Base-by-base conservation (phyloP, 495 filamentous ascomycete species). In the Penicillium riverlandense region DNA sequence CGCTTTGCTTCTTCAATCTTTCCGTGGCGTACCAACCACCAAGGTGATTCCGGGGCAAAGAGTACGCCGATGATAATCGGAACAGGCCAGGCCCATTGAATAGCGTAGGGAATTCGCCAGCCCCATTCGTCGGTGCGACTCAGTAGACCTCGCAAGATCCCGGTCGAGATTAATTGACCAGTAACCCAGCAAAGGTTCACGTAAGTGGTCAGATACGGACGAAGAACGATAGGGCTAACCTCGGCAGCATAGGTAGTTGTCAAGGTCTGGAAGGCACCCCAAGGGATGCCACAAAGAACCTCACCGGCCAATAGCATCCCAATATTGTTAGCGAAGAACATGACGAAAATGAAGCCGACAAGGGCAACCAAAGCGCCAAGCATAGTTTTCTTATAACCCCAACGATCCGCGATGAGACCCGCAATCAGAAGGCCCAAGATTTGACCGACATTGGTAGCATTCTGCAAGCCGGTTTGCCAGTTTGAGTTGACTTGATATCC, bases 391-490 rank as follows among this genome's bases (percentile, higher is more conserved):
- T 6, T 22, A 6, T 22, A 22, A 0, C 22, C 22, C 22, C 22
- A 22, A 4, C 73, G 67, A 49, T 88, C 84, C 12, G 82, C 84
- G 22, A 83, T 73, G 59, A 65, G 81, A 39, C 84, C 84, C 49
- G 85, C 86, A 58, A 85, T 73, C 41, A 84, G 58, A 4, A 88
- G 69, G 43, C 84, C 84, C 42, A 86, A 76, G 35, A 86, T 78
- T 61, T 86, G 82, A 11, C 84, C 83, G 43, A 74, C 65, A 22
- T 63, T 59, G 8, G 64, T 70, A 40, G 68, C 84, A 52, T 87
- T 86, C 43, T 77, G 82, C 28, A 88, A 62, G 38, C 81, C 83
- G 4, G 83, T 65, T 59, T 87, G 83, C 84, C 84, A 88, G 32
- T 76, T 36, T 8, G 83, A 80, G 9, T 82, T 64, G 8, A 86